Conservation (phyloP, 768 basidiomycete species). For the Leccinum pellstonianum region DNA sequence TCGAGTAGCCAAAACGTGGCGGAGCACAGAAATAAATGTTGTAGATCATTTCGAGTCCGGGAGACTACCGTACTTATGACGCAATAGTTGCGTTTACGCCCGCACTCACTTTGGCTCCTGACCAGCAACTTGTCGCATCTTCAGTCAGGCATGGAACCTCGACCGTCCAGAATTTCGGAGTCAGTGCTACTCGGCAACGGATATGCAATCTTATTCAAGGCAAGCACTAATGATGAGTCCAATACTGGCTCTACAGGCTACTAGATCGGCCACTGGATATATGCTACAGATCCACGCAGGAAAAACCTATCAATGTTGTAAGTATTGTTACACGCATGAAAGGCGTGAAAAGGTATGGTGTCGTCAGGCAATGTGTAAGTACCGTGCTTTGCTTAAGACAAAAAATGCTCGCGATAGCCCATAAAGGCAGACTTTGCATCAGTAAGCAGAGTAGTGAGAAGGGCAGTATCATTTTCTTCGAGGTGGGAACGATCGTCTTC, state of each 20-base stretch:
- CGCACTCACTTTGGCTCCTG: too few relatives aligned
- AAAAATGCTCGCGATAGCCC: constrained; percentile 15
- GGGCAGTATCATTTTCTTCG: constrained; percentile 5
- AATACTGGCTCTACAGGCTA: neutral
- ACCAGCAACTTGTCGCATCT: too few relatives aligned
- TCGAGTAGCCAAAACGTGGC: too few relatives aligned
- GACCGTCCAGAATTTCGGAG: neutral
- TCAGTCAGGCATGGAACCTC: neutral
- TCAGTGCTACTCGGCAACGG: neutral
- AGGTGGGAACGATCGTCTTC: constrained; percentile 11
- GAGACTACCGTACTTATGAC: neutral
- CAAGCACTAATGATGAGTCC: neutral
- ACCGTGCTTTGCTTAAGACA: neutral
- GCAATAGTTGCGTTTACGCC: neutral
- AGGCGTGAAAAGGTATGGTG: neutral
- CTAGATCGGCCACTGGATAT: neutral
- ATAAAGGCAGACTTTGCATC: constrained; percentile 22
- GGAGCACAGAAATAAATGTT: too few relatives aligned
- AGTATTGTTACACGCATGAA: neutral
- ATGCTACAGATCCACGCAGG: neutral
- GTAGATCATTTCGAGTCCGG: neutral
- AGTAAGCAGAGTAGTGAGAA: constrained; percentile 17
- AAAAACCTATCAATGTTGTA: neutral
- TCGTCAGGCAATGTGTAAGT: neutral
- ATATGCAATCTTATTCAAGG: neutral